A percentile compares a stretch with the other conserved stretches of the same genome.
Evolutionary conservation across 352 stramenopile species (phyloP).

Genomic region (Discostella stelligera): DNA sequence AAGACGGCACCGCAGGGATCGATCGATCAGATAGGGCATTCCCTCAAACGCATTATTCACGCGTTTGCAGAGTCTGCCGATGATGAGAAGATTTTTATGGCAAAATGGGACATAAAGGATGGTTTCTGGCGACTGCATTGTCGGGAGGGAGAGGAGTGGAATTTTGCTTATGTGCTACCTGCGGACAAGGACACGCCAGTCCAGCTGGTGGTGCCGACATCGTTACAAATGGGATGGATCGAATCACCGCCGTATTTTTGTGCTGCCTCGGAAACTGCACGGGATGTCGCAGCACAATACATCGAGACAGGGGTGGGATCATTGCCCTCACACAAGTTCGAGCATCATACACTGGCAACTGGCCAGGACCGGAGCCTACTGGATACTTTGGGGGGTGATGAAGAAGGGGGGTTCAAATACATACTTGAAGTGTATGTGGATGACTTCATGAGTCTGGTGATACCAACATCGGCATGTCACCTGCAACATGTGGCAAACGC

Average conservation of each 20-base stretch:
- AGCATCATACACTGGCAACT: too few relatives aligned
- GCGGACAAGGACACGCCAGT: neutral
- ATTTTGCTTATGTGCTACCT: slow-evolving; percentile 33
- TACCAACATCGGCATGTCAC: too few relatives aligned
- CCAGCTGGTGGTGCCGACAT: neutral
- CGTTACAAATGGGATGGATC: slow-evolving; percentile 6
- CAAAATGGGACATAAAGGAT: too few relatives aligned
- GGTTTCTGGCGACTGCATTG: slow-evolving; percentile 14
- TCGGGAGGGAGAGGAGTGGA: slow-evolving; percentile 12
- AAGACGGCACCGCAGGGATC: slow-evolving; percentile 7
- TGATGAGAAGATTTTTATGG: neutral
- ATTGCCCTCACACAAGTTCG: neutral
- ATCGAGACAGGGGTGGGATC: neutral
- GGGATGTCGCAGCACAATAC: too few relatives aligned
- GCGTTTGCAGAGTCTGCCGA: neutral
- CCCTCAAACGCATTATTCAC: slow-evolving; percentile 2
- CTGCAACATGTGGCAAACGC: too few relatives aligned
- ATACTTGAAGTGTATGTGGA: too few relatives aligned
- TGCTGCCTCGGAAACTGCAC: too few relatives aligned
- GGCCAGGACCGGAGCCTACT: too few relatives aligned
- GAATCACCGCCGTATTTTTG: slow-evolving; percentile 5
- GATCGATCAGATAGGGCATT: slow-evolving; percentile 8
- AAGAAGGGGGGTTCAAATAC: too few relatives aligned
- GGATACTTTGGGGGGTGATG: too few relatives aligned
- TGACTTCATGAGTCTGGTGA: too few relatives aligned